Base-by-base conservation (phyloP, 2,329 filamentous ascomycete species). In the Alternaria sp. region DNA sequence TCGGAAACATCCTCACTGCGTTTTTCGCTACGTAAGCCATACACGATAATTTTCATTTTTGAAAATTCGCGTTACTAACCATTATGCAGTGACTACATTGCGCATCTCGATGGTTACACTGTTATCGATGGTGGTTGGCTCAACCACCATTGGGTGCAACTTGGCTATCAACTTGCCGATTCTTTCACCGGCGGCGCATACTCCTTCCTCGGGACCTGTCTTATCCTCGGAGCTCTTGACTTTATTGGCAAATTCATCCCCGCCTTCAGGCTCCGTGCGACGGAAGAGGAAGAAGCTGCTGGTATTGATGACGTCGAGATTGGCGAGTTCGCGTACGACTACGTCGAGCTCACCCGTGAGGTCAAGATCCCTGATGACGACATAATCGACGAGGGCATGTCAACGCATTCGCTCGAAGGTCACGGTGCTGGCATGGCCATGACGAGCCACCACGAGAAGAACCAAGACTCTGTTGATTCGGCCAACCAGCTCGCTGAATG, bases 301-400 rank as follows among this genome's bases (percentile, higher is more conserved):
- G 93, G 93, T 67, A 93, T 96, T 61, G 93, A 96, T 72, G 93
- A 96, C 71, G 89, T 91, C 24, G 93, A 97, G 80, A 92, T 96
- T 73, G 93, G 93, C 76, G 93, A 96, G 81, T 96, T 95, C 76
- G 93, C 92, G n/a, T 96, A 96, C 78, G 93, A 96, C 79, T 96
- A 96, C 71, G 92, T 96, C 66, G 93, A 96, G 83, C 83, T 95
- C 66, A 90, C 87, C 20, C 84, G 91, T 63, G 90, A 94, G 69
- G 56, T 71, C 39, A 65, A 67, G 24, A 61, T 67, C 7, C 64
- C 64, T 2, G 62, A 69, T 30, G 78, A 82, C 14, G 73, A 59
- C 28, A 54, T 54, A 4, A 38, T 74, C 34, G 73, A 76, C 34
- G 74, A 77, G 53, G 77, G 75, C 52, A 68, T 76, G 60, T 77